Conservation (phyloP, 2,329 filamentous ascomycete species). For the Talaromyces albobiverticillius region DNA sequence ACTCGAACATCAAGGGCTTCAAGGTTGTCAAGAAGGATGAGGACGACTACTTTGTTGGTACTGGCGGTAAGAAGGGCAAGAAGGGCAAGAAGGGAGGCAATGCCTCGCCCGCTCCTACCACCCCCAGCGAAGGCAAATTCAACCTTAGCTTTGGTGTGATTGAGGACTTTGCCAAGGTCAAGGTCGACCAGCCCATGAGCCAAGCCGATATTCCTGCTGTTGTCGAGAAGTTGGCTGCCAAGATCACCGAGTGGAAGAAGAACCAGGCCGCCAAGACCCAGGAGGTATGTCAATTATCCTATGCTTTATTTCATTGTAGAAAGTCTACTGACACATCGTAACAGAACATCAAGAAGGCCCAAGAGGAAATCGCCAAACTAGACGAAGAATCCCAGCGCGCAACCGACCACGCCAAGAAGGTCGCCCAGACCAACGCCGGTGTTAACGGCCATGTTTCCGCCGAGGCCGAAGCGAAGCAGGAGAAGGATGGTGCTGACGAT, state of each 20-base stretch:
- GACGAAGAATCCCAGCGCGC: conserved; percentile 62
- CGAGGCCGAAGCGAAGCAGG: conserved; percentile 54
- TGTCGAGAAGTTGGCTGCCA: conserved; percentile 86
- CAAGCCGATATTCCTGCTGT: conserved; percentile 75
- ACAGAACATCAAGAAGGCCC: conserved; percentile 93
- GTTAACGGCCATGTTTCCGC: conserved; percentile 54
- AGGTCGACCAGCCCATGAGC: conserved; percentile 83
- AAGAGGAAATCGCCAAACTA: conserved; percentile 89
- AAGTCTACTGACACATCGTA: conserved; percentile 28
- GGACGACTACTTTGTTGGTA: conserved; percentile 75
- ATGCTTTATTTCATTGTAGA: conserved; percentile 4
- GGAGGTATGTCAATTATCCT: conserved; percentile 63
- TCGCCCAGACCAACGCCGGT: conserved; percentile 48
- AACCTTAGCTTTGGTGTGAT: conserved; percentile 88
- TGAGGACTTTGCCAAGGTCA: conserved; percentile 80
- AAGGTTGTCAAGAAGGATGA: conserved; percentile 83
- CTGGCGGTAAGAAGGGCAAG: conserved; percentile 79
- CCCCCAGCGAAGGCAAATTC: conserved; percentile 62
- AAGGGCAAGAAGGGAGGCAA: conserved; percentile 72
- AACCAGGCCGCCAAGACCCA: conserved; percentile 88
- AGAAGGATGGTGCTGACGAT: conserved; percentile 59
- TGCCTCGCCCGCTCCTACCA: conserved; percentile 46
- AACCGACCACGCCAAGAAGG: conserved; percentile 50
- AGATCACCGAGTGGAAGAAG: conserved; percentile 85
- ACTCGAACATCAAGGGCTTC: conserved; percentile 78